Base-by-base conservation (phyloP, 1,284 basidiomycete genomes). In the Sanghuangporus sanghuang region DNA sequence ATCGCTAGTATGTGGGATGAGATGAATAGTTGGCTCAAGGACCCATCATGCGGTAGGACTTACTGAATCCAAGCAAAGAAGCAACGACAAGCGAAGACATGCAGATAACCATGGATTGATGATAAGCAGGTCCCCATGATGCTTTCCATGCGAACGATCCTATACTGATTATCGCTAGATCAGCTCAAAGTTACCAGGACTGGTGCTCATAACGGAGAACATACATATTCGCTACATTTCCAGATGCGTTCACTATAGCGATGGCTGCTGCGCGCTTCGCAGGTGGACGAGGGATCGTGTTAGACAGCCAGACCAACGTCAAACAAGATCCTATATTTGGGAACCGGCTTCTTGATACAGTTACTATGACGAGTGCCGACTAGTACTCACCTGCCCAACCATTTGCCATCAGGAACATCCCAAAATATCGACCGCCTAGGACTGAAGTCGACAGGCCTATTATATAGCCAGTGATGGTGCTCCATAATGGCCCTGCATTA, bases 401-500 rank as follows among this genome's bases (percentile, higher is more conserved):
- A 18, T 14, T 57, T 27, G 85, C 80, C 85, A 88, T 85, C 18
- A 87, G 74, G 75, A 89, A 90, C 71, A 89, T 75, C 0, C 83
- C 78, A 44, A 89, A 75, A 67, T 90, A 90, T 58, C 87, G 80
- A 4, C 77, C 85, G 0, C 76, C 81, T 3, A 79, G 77, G 4
- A 76, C 77, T 73, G 80, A 79, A 0, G 87, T 88, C 4, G 77
- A 77, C 14, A 87, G 71, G 2, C 80, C 80, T 63, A 89, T 85
- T 63, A 88, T 83, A 68, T 83, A 89, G 0, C 83, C 88, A 8
- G 86, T 40, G 9, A 87, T 81, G 57, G 81, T 79, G n/a, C 74
- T 78, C 84, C 83, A 86, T 81, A 81, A 85, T 73, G 80, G 82
- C 2, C 69, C 75, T 8, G 81, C 73, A 36, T 89, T 81, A 71